Conservation (phyloP, 345 rosid species). For the Corchorus capsularis region DNA sequence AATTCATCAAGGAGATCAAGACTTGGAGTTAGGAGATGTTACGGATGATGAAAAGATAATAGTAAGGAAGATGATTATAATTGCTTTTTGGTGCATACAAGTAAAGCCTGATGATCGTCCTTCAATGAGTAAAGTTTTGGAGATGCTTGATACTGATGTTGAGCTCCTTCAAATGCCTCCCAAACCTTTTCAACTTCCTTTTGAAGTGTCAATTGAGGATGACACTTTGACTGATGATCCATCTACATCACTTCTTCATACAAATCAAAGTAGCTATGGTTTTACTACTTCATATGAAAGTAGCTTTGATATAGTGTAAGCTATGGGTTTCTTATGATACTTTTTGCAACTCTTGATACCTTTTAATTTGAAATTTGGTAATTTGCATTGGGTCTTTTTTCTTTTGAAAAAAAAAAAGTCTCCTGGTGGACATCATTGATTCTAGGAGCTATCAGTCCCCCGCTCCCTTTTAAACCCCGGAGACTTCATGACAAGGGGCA, state of each 20-base stretch:
- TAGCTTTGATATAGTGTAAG: too few relatives aligned
- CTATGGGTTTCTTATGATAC: too few relatives aligned
- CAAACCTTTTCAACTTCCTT: not conserved
- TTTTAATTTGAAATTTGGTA: not conserved
- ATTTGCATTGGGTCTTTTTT: too few relatives aligned
- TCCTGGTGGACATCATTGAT: too few relatives aligned
- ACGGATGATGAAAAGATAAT: not conserved
- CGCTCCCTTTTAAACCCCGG: too few relatives aligned
- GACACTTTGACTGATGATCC: not conserved
- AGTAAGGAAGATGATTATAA: conserved; percentile 6
- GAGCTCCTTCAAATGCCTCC: not conserved
- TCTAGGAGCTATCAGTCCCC: too few relatives aligned
- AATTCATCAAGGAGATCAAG: not conserved
- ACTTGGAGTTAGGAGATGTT: not conserved
- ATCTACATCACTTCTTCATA: too few relatives aligned
- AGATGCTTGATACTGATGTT: conserved; percentile 4
- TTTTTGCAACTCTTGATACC: too few relatives aligned
- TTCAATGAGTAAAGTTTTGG: conserved; percentile 4
- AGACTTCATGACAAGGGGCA: too few relatives aligned
- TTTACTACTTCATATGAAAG: too few relatives aligned
- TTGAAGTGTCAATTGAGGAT: not conserved
- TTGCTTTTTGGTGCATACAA: conserved; percentile 21
- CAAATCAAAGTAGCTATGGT: too few relatives aligned
- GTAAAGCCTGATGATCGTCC: not conserved
- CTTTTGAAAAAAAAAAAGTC: too few relatives aligned